Evolutionary conservation across 2,329 filamentous ascomycete species (phyloP).

Genomic region (Talaromyces sp.): DNA sequence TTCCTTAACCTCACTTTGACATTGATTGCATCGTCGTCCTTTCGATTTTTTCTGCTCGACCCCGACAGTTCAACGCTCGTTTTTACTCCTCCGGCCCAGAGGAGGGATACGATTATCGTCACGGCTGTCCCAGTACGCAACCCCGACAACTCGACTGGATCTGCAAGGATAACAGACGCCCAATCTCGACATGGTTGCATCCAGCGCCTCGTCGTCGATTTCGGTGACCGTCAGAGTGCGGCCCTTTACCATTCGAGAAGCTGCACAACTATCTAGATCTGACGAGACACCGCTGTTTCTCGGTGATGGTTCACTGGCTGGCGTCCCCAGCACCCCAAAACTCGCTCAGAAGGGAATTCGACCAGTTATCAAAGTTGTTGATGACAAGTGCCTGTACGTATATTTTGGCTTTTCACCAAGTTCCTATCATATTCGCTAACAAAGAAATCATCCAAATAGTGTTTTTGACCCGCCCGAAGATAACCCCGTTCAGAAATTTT

Average conservation of each 20-base stretch:
- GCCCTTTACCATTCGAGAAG: slow-evolving; percentile 79
- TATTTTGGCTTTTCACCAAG: not conserved
- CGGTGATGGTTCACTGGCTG: slow-evolving; percentile 94
- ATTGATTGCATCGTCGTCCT: slow-evolving; percentile 11
- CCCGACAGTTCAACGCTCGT: not conserved
- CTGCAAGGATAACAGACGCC: not conserved
- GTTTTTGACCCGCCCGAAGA: slow-evolving; percentile 97
- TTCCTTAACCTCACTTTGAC: slow-evolving; percentile 19
- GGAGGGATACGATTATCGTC: not conserved
- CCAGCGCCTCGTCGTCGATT: slow-evolving; percentile 46
- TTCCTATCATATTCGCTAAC: not conserved
- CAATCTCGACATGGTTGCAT: slow-evolving; percentile 32
- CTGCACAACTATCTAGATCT: slow-evolving; percentile 70
- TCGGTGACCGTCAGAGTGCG: slow-evolving; percentile 56
- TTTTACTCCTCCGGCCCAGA: not conserved
- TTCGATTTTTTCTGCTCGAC: slow-evolving; percentile 1
- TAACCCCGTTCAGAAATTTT: slow-evolving; percentile 82
- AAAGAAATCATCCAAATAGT: slow-evolving; percentile 46
- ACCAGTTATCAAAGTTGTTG: slow-evolving; percentile 90
- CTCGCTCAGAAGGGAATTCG: slow-evolving; percentile 80
- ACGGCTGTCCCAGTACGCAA: not conserved
- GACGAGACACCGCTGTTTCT: slow-evolving; percentile 89
- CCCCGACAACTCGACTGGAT: not conserved
- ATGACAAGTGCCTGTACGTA: slow-evolving; percentile 88
- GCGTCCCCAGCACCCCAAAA: slow-evolving; percentile 69